Conservation (phyloP, 306 rosid species). For the Luffa aegyptiaca region DNA sequence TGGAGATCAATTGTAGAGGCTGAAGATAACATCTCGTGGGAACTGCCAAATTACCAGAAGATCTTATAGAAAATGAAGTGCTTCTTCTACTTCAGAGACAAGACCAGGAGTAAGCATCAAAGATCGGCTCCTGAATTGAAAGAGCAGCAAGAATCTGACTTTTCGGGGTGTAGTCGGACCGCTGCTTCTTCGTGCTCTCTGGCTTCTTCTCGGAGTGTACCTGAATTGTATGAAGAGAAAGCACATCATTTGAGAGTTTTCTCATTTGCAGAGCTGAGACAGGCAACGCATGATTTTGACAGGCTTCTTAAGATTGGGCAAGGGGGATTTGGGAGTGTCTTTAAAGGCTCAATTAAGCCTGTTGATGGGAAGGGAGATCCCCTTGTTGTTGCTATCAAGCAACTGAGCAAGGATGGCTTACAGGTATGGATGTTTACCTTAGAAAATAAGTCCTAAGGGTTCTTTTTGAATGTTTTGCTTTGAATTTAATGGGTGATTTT, state of each 20-base stretch:
- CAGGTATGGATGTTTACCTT: constrained; percentile 38
- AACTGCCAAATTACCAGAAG: neutral
- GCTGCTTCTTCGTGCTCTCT: constrained; percentile 41
- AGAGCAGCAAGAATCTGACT: constrained; percentile 24
- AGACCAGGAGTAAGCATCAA: constrained; percentile 29
- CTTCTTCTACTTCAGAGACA: constrained; percentile 48
- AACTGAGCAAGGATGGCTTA: constrained; percentile 52
- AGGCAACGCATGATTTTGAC: constrained; percentile 52
- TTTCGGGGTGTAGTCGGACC: constrained; percentile 31
- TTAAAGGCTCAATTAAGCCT: constrained; percentile 60
- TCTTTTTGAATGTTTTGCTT: neutral
- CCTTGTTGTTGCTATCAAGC: constrained; percentile 63
- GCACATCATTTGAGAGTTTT: constrained; percentile 64
- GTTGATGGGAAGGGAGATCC: constrained; percentile 38
- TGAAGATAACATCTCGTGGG: neutral
- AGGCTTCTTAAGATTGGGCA: constrained; percentile 69
- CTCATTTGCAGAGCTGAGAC: constrained; percentile 46
- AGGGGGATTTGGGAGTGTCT: constrained; percentile 92
- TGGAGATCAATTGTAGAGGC: constrained; percentile 2
- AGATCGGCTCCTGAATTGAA: constrained; percentile 67
- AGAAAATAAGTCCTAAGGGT: neutral
- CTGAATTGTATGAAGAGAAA: constrained; percentile 64
- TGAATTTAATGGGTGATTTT: neutral
- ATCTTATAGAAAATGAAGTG: constrained; percentile 47
- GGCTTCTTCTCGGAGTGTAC: constrained; percentile 55